Base-by-base conservation (phyloP, 2,329 filamentous ascomycete genomes). In the Venturia pyrina region DNA sequence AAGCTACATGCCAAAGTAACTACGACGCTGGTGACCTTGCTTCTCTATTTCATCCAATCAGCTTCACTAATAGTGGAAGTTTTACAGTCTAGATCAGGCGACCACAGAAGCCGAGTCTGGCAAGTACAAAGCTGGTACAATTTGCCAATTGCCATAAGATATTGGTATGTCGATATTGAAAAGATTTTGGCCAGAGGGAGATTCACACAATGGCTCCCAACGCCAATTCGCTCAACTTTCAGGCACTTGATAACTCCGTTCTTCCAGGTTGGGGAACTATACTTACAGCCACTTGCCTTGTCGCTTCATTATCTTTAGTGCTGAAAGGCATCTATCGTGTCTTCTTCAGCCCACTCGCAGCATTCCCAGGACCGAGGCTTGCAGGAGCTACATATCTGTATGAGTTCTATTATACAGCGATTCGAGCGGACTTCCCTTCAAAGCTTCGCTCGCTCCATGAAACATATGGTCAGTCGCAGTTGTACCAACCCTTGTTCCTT, bases 341-440 rank as follows among this genome's bases (percentile, higher is more conserved):
- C 10, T 70, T 67, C 53, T 63, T 73, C 17, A 65, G 68, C 61
- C 72, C 72, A 44, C 68, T 73, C 8, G 68, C 71, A 11, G 66
- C 68, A 40, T 72, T 73, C 65, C 72, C 72, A 2, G 72, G 71
- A 15, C 72, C 72, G 34, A 71, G 69, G 53, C 62, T 73, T 21
- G 71, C 72, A 17, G 72, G 70, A 6, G 43, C 71, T 24, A 73
- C 68, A 0, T 60, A 64, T 65, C 70, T 69, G 68, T 72, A 72
- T 65, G 71, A 73, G 65, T 71, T 70, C 63, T 74, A 72, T 66
- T 72, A 70, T 50, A 71, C 73, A 61, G 69, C 70, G 7, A 40
- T 72, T 32, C 61, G 67, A 56, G 68, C 66, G 34, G 72, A 72
- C 15, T 46, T 24, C 5, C 24, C 19, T 62, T 32, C n/a, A 57